Evolutionary conservation across 2,329 filamentous ascomycete genomes (phyloP).

Genomic region (Coniochaeta prunicola): DNA sequence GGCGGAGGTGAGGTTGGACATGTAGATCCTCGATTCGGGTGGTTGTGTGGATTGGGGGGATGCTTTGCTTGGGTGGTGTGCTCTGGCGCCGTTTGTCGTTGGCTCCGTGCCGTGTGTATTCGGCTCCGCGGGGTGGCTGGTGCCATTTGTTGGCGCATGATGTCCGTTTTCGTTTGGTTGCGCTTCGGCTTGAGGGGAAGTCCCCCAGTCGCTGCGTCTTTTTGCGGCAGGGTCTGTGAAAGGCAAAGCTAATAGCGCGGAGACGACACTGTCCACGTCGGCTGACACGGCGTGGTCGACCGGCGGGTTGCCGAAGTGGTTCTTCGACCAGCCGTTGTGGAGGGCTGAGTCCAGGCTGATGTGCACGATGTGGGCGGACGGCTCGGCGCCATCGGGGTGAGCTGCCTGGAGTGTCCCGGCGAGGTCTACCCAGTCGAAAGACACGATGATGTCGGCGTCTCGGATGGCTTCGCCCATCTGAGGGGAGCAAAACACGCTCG

Average conservation of each 20-base stretch:
- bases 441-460: conserved; percentile 4
- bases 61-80: not conserved
- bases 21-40: not conserved
- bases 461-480: not conserved
- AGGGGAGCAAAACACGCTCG: not conserved
- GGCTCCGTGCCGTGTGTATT: not conserved
- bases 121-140: not conserved
- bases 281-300: conserved; percentile 1
- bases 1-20: not conserved
- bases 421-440: conserved; percentile 7
- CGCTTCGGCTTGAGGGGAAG: not conserved
- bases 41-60: not conserved
- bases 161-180: not conserved
- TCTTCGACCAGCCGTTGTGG: conserved; percentile 5
- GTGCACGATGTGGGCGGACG: conserved; percentile 3
- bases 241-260: not conserved
- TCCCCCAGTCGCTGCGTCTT: not conserved
- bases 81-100: not conserved
- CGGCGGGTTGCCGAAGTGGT: conserved; percentile 2
- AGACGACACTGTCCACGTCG: conserved; percentile 2
- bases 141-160: not conserved
- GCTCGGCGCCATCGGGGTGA: not conserved
- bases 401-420: conserved; percentile 4
- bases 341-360: conserved; percentile 3
- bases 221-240: not conserved